Conservation (phyloP, 257 asterid species). For the Vinca minor region DNA sequence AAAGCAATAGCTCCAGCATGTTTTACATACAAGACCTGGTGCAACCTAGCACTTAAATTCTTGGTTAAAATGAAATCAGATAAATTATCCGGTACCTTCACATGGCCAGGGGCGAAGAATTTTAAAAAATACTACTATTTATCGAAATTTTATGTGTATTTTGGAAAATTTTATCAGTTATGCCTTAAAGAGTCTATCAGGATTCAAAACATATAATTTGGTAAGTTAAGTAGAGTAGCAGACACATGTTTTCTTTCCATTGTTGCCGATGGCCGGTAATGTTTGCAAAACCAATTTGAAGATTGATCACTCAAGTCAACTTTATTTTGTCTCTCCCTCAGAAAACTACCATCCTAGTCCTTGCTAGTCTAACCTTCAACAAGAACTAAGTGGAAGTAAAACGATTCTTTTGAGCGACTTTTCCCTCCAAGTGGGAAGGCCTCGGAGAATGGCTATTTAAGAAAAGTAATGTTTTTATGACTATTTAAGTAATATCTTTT, state of each 20-base stretch:
- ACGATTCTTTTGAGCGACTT: background rate
- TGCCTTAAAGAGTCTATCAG: no score
- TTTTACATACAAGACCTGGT: background rate
- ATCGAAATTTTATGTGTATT: no score
- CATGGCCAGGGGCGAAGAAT: no score
- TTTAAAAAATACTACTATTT: no score
- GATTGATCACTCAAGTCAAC: background rate
- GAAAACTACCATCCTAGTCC: background rate
- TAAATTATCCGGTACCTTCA: no score
- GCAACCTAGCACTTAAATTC: no score
- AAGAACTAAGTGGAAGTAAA: background rate
- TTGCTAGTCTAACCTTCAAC: conserved; percentile 1
- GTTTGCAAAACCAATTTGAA: background rate
- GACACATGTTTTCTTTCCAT: background rate
- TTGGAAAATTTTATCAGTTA: no score
- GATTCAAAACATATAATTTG: background rate
- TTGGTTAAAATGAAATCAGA: no score
- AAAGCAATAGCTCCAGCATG: background rate
- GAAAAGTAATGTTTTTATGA: background rate
- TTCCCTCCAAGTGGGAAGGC: background rate
- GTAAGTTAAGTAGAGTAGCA: no score
- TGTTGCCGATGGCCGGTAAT: background rate
- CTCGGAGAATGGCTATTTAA: background rate
- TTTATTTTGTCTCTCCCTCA: background rate
- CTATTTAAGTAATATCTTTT: background rate